Evolutionary conservation across 2,329 filamentous ascomycete genomes (phyloP).

Genomic region (Fusarium liriodendri): DNA sequence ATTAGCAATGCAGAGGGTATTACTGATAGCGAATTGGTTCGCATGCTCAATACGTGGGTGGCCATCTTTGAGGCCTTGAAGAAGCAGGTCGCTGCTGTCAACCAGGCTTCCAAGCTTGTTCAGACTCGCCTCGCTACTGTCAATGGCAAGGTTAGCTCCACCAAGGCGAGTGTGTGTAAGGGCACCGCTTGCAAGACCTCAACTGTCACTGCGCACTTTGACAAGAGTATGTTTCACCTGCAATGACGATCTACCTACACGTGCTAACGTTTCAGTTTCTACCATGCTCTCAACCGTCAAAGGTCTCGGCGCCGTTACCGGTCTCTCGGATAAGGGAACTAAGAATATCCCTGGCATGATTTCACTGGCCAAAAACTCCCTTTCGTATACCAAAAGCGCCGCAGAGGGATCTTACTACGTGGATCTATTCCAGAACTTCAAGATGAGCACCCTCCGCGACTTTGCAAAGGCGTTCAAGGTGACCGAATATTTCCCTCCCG

Average conservation of each 20-base stretch:
- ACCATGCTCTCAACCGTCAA: not conserved
- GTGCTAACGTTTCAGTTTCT: not conserved
- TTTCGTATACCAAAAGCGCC: not conserved
- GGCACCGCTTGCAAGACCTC: conserved; percentile 14
- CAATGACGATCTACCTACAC: not conserved
- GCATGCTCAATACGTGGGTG: conserved; percentile 18
- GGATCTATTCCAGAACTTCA: not conserved
- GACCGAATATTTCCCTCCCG: not conserved
- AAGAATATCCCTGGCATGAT: conserved; percentile 1
- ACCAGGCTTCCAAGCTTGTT: conserved; percentile 5
- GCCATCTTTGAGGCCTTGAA: not conserved
- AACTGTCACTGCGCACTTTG: not conserved
- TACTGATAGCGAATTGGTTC: conserved; percentile 12
- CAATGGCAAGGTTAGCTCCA: not conserved
- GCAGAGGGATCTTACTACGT: conserved; percentile 9
- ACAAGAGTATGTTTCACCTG: not conserved
- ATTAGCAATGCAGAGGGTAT: conserved; percentile 12
- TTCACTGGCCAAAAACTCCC: not conserved
- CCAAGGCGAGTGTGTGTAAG: conserved; percentile 2
- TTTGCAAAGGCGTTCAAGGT: conserved; percentile 7
- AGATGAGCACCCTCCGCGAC: conserved; percentile 1
- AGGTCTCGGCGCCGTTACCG: not conserved
- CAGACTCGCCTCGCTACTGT: conserved; percentile 13
- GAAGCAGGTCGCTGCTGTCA: conserved; percentile 14
- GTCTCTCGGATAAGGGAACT: not conserved